A percentile compares a stretch with the other conserved stretches of the same genome.
Conservation (phyloP, 441 rosid species). For the Populus trichocarpa region DNA sequence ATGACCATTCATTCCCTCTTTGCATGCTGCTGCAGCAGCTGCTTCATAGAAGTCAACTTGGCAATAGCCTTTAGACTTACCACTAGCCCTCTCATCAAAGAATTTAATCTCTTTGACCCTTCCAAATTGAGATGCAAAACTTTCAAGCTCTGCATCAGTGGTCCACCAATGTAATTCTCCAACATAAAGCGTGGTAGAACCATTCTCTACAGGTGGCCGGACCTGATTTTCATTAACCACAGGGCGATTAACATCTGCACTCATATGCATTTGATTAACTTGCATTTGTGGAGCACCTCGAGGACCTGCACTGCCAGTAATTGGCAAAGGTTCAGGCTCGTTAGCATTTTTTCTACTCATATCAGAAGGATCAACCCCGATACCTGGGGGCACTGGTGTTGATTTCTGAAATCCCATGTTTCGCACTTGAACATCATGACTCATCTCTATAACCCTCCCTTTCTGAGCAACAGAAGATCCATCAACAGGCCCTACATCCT, state of each 20-base stretch:
- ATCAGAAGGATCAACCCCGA: conserved; percentile 39
- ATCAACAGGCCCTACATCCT: conserved; percentile 44
- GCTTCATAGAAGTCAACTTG: conserved; percentile 85
- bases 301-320: conserved; percentile 39
- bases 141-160: conserved; percentile 90
- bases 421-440: conserved; percentile 41
- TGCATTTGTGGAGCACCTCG: conserved; percentile 42
- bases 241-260: conserved; percentile 37
- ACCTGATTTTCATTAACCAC: conserved; percentile 62
- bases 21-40: conserved; percentile 69
- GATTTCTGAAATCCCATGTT: conserved; percentile 47
- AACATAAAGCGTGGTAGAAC: conserved; percentile 76
- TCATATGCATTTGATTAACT: conserved; percentile 50
- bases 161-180: conserved; percentile 99
- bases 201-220: conserved; percentile 60
- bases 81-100: conserved; percentile 91
- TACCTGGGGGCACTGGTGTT: conserved; percentile 31
- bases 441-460: conserved; percentile 31
- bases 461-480: conserved; percentile 43
- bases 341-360: conserved; percentile 35
- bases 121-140: conserved; percentile 73
- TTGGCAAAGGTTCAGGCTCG: conserved; percentile 48
- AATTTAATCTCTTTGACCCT: conserved; percentile 88
- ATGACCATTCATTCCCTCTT: conserved; percentile 88
- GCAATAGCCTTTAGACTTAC: conserved; percentile 91